Evolutionary conservation across 352 stramenopile species (phyloP).

Genomic region (Phytophthora multivora): DNA sequence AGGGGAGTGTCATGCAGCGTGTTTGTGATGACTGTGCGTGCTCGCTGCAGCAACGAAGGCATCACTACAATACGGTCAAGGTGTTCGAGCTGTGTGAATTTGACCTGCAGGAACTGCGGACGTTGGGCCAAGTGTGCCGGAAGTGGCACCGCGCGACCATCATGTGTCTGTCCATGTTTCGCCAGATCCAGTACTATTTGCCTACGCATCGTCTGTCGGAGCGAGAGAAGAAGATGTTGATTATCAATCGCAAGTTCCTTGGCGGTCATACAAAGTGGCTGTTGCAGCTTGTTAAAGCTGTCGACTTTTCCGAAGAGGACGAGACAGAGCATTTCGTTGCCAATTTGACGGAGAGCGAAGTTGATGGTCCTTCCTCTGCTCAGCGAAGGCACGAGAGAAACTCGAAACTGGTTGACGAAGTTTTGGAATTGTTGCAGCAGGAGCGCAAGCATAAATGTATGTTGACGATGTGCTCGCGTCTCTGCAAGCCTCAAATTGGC

Average conservation of each 20-base stretch:
- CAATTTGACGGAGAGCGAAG: conserved; percentile 27
- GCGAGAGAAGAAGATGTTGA: conserved; percentile 72
- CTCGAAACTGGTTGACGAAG: conserved; percentile 52
- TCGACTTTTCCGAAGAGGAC: conserved; percentile 69
- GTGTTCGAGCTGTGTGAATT: conserved; percentile 88
- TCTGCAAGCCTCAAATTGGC: conserved; percentile 75
- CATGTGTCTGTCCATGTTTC: conserved; percentile 90
- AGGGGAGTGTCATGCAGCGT: conserved; percentile 77
- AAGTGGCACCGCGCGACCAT: conserved; percentile 88
- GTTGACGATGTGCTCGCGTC: conserved; percentile 86
- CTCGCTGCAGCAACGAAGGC: conserved; percentile 77
- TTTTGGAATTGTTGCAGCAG: conserved; percentile 67
- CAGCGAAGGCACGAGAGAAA: conserved; percentile 29
- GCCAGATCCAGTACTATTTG: conserved; percentile 89
- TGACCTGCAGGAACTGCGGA: conserved; percentile 73
- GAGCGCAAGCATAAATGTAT: conserved; percentile 82
- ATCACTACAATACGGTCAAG: conserved; percentile 87
- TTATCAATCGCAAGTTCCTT: conserved; percentile 84
- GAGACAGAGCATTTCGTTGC: conserved; percentile 39
- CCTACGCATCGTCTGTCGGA: conserved; percentile 76
- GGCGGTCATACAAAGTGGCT: conserved; percentile 85
- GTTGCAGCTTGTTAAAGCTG: conserved; percentile 82
- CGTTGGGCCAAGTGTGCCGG: conserved; percentile 78
- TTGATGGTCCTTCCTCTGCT: conserved; percentile 19
- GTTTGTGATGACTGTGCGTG: conserved; percentile 86